Evolutionary conservation across 2,329 filamentous ascomycete genomes (phyloP).

Genomic region (Xylaria sp.): DNA sequence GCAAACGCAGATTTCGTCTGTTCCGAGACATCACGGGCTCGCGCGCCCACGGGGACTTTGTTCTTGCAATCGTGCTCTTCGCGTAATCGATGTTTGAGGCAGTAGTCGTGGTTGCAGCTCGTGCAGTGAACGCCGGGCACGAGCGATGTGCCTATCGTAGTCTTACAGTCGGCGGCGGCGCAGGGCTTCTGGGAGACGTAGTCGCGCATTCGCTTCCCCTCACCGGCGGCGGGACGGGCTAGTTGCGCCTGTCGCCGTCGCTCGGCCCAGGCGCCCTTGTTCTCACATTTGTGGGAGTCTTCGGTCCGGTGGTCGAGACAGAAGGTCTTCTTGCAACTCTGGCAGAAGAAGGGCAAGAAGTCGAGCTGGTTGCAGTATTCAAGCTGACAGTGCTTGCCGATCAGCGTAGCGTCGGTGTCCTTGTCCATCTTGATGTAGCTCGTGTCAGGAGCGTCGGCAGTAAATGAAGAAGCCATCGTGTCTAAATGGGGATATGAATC

Average conservation of each 20-base stretch:
- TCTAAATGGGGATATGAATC: neutral
- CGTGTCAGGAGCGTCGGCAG: slow-evolving; percentile 49
- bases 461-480: slow-evolving; percentile 59
- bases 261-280: slow-evolving; percentile 67
- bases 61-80: slow-evolving; percentile 88
- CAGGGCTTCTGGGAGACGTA: slow-evolving; percentile 69
- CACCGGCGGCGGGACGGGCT: slow-evolving; percentile 58
- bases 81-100: slow-evolving; percentile 74
- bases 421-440: slow-evolving; percentile 76
- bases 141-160: slow-evolving; percentile 70
- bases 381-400: slow-evolving; percentile 91
- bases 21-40: slow-evolving; percentile 55
- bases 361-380: slow-evolving; percentile 93
- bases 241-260: slow-evolving; percentile 61
- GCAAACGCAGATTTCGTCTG: slow-evolving; percentile 77
- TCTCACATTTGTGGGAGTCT: slow-evolving; percentile 72
- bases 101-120: slow-evolving; percentile 75
- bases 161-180: slow-evolving; percentile 69
- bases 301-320: slow-evolving; percentile 95
- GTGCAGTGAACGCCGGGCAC: slow-evolving; percentile 73
- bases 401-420: slow-evolving; percentile 75
- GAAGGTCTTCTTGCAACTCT: slow-evolving; percentile 83
- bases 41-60: slow-evolving; percentile 64
- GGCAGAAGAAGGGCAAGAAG: slow-evolving; percentile 93
- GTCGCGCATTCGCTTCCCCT: slow-evolving; percentile 60